Evolutionary conservation across 2,329 filamentous ascomycete species (phyloP), one percentile per base, ranked within the genome.

Genomic region (Tolypocladium capitatum): DNA sequence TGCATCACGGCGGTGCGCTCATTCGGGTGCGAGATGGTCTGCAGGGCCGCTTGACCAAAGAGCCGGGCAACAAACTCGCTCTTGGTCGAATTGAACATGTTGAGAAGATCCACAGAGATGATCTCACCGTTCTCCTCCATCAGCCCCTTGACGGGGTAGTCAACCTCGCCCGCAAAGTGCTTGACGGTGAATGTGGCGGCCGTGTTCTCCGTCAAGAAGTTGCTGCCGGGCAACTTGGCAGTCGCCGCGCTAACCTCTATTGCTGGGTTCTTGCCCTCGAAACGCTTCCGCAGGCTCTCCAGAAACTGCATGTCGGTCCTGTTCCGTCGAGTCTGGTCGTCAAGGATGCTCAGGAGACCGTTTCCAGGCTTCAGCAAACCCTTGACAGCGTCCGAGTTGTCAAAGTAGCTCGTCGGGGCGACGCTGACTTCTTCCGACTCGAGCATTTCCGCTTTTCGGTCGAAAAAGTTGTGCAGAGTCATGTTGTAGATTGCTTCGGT

Each of bases 71-170:
- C 81, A 56, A 98, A 98, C 36, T 86, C 79, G 62, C 86, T 95
- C 67, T 86, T 90, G 49, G 88, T 91, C 5, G 81, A 81, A 58
- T 84, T 86, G 67, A 98, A 84, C 57, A 98, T 76, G 66, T 94
- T 96, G 75, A 98, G 88, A 57, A 98, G 71, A 64, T 98, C 92
- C 27, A 89, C 91, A 4, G 90, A 95, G 53, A 98, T 92, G 52
- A 95, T 81, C 63, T 98, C 92, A 46, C 90, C 88, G 55, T 98
- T 98, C 67, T 95, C 90, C 64, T 98, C 92, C 3, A 97, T 76
- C 21, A 98, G 71, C 5, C 87, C 87, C 56, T 84, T 83, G 51
- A 94, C 78, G 2, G 87, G 83, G 61, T 98, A 98, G 51, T 98
- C 92, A 5, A 98, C 87, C 62, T 97, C 92, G 45, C 92, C 92